Evolutionary conservation across 306 rosid genomes (phyloP), one percentile per base, ranked within the genome.

Genomic region (Trifolium repens): DNA sequence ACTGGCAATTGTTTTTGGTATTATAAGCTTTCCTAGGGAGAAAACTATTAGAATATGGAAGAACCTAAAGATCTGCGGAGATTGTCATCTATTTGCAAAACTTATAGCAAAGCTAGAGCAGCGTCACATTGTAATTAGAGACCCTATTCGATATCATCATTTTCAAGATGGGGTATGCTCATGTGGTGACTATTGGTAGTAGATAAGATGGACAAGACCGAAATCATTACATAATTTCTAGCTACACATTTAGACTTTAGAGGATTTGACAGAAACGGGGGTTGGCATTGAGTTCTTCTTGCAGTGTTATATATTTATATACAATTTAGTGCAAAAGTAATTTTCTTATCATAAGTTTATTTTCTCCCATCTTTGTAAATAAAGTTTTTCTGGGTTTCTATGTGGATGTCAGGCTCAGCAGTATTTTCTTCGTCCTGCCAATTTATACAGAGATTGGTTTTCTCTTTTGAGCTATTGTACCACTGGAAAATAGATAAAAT

Each of bases 11-110:
- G 87, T 82, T 43, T 89, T 83, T 73, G 97, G 98, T 40, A 59
- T 93, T 76, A 88, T 93, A 86, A 88, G 81, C 82, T 79, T 79
- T 73, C 86, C 97, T 40, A 89, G 75, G 78, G 91, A 79, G 72
- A 91, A 86, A 81, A 84, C 89, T 37, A 85, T 93, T 58, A 84
- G 94, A 76, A 79, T 93, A 30, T 81, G 92, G 94, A 93, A 93
- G 85, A 93, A 93, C 88, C 81, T 93, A 17, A 89, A 91, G 88
- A 93, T 93, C 7, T 93, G 96, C 43, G 97, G 98, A 58, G 98
- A 93, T 82, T 93, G 96, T 72, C 98, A 93, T 79, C 67, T 84
- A 42, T 93, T 93, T 63, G 91, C 96, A 59, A 93, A 91, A 71
- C 89, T 89, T 46, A 66, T 85, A 9, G 63, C 96, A 3, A 86